Percentiles rank a stretch among this genome's conserved stretches.
Conservation (phyloP, 805 yeast genomes). For the Cyberlindnera subsufficiens region DNA sequence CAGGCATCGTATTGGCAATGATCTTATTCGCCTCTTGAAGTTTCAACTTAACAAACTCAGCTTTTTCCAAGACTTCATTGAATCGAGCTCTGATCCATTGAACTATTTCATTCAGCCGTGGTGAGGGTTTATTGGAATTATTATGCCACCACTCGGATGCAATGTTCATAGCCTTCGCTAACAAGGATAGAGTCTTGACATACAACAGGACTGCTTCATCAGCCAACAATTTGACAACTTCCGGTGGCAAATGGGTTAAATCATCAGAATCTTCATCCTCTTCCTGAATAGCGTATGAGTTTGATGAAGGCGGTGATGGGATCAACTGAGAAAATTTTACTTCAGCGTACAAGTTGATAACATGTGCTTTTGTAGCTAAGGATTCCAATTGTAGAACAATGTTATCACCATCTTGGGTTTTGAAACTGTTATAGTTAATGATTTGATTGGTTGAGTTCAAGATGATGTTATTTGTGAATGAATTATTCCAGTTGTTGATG, state of each 20-base stretch:
- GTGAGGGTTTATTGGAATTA: constrained; percentile 33
- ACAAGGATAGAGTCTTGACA: constrained; percentile 73
- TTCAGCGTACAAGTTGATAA: constrained; percentile 82
- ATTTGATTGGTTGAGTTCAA: constrained; percentile 17
- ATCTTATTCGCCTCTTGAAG: constrained; percentile 43
- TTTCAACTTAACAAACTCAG: constrained; percentile 66
- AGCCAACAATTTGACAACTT: constrained; percentile 50
- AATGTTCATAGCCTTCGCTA: constrained; percentile 79
- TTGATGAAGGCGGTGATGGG: constrained; percentile 50
- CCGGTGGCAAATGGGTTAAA: constrained; percentile 42
- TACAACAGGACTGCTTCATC: constrained; percentile 85
- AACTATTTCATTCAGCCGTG: constrained; percentile 46
- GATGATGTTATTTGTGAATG: constrained; percentile 19
- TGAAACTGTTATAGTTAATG: constrained; percentile 10
- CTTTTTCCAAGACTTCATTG: constrained; percentile 84
- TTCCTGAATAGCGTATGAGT: constrained; percentile 31
- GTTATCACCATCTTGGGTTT: constrained; percentile 24
- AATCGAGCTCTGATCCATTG: constrained; percentile 91
- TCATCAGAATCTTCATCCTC: constrained; percentile 31
- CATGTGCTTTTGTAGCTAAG: constrained; percentile 86
- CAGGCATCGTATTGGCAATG: constrained; percentile 12
- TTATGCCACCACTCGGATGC: constrained; percentile 90
- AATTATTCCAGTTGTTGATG: constrained; percentile 17
- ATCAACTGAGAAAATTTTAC: constrained; percentile 82
- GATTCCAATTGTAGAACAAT: constrained; percentile 53